Evolutionary conservation across 495 filamentous ascomycete genomes (phyloP).

Genomic region (Pseudotulostoma volvatum): DNA sequence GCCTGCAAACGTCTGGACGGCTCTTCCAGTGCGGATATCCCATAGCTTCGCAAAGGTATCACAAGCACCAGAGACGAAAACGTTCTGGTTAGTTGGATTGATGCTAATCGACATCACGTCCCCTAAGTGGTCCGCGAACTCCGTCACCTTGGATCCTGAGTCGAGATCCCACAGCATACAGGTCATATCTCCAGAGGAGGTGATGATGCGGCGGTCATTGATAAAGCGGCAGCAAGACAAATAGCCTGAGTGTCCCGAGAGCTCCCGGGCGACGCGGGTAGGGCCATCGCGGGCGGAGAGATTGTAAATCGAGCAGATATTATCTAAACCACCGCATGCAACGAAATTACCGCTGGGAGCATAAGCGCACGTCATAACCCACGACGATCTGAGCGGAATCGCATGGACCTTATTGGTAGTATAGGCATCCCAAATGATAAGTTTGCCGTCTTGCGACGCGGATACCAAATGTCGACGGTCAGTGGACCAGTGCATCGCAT

Average conservation of each 20-base stretch:
- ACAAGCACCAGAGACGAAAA: slow-evolving; percentile 93
- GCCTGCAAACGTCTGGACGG: slow-evolving; percentile 93
- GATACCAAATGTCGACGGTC: slow-evolving; percentile 96
- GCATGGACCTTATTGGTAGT: slow-evolving; percentile 99
- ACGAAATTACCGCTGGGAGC: slow-evolving; percentile 97
- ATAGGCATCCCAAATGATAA: slow-evolving; percentile 99
- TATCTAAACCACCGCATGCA: slow-evolving; percentile 94
- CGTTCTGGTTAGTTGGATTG: slow-evolving; percentile 94
- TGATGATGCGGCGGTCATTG: slow-evolving; percentile 94
- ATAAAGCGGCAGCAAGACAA: slow-evolving; percentile 98
- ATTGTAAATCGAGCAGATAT: slow-evolving; percentile 99
- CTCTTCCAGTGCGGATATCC: slow-evolving; percentile 97
- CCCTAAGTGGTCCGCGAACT: slow-evolving; percentile 95
- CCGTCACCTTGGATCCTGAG: slow-evolving; percentile 88
- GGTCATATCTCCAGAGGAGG: slow-evolving; percentile 98
- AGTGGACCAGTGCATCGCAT: slow-evolving; percentile 99
- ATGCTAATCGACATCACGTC: slow-evolving; percentile 99
- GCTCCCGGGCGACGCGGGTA: slow-evolving; percentile 86
- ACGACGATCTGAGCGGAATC: slow-evolving; percentile 94
- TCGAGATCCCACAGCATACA: slow-evolving; percentile 99
- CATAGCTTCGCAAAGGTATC: slow-evolving; percentile 97
- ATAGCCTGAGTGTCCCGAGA: slow-evolving; percentile 94
- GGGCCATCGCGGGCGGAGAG: slow-evolving; percentile 90
- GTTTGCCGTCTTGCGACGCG: slow-evolving; percentile 95
- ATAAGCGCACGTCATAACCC: slow-evolving; percentile 99